Conservation (phyloP, 768 basidiomycete genomes). For the Heimioporus sp. region DNA sequence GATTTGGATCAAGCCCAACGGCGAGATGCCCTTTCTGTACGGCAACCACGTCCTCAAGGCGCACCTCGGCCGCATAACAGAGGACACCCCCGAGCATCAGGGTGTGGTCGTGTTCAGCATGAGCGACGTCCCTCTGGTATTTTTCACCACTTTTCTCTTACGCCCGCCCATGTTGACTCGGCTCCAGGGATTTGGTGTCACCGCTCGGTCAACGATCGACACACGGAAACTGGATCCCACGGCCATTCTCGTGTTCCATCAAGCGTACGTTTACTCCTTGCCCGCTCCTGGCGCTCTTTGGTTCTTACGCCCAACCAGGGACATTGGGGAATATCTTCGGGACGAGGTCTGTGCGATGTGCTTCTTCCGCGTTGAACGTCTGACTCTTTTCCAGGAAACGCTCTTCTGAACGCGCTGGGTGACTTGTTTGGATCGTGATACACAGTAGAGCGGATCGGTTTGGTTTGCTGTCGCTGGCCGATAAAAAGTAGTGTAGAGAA, state of each 20-base stretch:
- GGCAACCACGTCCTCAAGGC: conserved; percentile 99
- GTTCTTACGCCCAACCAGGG: conserved; percentile 45
- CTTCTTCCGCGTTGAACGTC: conserved; percentile 2
- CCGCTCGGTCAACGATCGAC: conserved; percentile 92
- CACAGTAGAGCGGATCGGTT: too few relatives aligned
- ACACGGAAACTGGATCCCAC: conserved; percentile 97
- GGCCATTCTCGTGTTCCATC: conserved; percentile 96
- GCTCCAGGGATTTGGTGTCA: conserved; percentile 92
- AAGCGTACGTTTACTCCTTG: conserved; percentile 57
- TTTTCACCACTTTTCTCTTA: conserved; percentile 13
- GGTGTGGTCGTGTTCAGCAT: conserved; percentile 97
- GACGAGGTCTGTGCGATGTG: conserved; percentile 68
- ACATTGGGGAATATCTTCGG: conserved; percentile 96
- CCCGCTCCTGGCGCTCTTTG: neutral
- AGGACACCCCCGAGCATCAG: conserved; percentile 98
- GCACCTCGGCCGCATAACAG: conserved; percentile 97
- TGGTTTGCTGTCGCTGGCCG: conserved; percentile 3
- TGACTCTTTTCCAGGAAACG: conserved; percentile 56
- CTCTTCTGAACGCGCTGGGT: conserved; percentile 51
- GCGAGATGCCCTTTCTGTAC: conserved; percentile 99
- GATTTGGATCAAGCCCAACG: conserved; percentile 99
- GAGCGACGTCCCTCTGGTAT: conserved; percentile 89
- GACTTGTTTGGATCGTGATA: neutral
- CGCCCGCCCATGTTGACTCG: conserved; percentile 3
- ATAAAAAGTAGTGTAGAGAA: conserved; percentile 31